Evolutionary conservation across 306 rosid species (phyloP), one percentile per base, ranked within the genome.

Genomic region (Quercus berberidifolia): DNA sequence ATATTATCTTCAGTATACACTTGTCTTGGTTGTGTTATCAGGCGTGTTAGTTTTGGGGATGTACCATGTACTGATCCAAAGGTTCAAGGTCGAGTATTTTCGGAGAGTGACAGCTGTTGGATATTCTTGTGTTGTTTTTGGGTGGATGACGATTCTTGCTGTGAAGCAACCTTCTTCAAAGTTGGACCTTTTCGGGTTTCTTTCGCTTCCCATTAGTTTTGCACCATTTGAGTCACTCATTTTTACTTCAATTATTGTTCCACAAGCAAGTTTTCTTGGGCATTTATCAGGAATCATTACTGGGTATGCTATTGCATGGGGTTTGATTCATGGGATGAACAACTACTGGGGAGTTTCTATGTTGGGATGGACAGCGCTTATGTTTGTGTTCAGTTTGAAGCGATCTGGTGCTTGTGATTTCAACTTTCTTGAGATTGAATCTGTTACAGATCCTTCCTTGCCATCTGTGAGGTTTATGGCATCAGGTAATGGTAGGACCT

Each of bases 231-330:
- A 95, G 78, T 95, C 99, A 0, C 98, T 95, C 69, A 81, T 95
- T 81, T 93, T 95, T 74, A 92, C 99, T 74, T 91, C 99, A 9
- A 91, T 95, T 79, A 93, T 95, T 69, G 99, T 95, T 63, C 99
- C 99, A 5, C 99, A 91, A 79, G 99, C 98, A 14, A 95, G 98
- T 86, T 95, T 95, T 86, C 87, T 95, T 28, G 98, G 99, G 33
- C 99, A 95, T 89, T 89, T 95, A 58, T 87, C 99, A 11, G 98
- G 98, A 83, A 92, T 95, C 78, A 80, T 95, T 74, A 92, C 93
- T 81, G 99, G 99, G 65, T 95, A 95, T 91, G 91, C 99, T 65
- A 88, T 95, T 79, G 98, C 93, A 0, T 95, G 99, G 99, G 99
- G 98, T 74, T 86, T 95, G 87, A 90, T 95, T 74, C 95, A 90